Evolutionary conservation across 805 yeast genomes (phyloP).

Genomic region (Candida andamanensis): DNA sequence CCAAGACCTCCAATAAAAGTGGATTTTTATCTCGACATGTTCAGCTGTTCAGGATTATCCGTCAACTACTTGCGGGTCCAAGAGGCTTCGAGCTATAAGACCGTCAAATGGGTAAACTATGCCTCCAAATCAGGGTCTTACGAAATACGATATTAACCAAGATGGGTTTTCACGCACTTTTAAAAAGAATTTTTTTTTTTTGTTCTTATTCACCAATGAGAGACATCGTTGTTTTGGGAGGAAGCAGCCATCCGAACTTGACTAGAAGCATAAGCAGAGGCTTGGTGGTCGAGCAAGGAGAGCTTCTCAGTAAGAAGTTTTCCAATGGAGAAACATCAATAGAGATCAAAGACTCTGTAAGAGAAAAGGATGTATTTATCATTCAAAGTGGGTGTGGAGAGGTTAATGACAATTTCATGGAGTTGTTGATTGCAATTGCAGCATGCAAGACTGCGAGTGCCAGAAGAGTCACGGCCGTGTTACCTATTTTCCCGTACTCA

Average conservation of each 20-base stretch:
- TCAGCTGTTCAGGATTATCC: conserved; percentile 68
- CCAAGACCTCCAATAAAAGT: conserved; percentile 71
- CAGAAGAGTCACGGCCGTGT: conserved; percentile 79
- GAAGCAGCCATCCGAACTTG: conserved; percentile 80
- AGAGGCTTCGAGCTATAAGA: conserved; percentile 55
- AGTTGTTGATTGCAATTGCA: conserved; percentile 75
- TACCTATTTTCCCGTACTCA: conserved; percentile 92
- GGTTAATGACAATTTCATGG: conserved; percentile 83
- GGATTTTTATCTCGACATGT: conserved; percentile 66
- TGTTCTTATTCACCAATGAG: conserved; percentile 43
- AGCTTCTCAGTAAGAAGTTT: conserved; percentile 55
- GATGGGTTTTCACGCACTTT: no score
- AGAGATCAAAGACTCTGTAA: conserved; percentile 77
- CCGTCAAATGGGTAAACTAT: conserved; percentile 88
- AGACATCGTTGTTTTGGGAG: conserved; percentile 84
- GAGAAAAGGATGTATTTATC: conserved; percentile 94
- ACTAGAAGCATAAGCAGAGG: conserved; percentile 71
- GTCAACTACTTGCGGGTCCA: conserved; percentile 67
- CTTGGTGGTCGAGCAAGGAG: conserved; percentile 68
- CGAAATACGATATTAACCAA: conserved; percentile 59
- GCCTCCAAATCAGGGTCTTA: conserved; percentile 71
- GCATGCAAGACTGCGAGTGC: conserved; percentile 94
- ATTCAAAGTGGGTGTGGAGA: conserved; percentile 84
- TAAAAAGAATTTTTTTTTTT: no score
- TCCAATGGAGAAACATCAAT: conserved; percentile 95